A percentile compares a stretch with the other conserved stretches of the same genome.
phyloP scores from a whole-genome alignment of 2,329 filamentous ascomycete genomes.

The Cryphonectria nitschkei region DNA sequence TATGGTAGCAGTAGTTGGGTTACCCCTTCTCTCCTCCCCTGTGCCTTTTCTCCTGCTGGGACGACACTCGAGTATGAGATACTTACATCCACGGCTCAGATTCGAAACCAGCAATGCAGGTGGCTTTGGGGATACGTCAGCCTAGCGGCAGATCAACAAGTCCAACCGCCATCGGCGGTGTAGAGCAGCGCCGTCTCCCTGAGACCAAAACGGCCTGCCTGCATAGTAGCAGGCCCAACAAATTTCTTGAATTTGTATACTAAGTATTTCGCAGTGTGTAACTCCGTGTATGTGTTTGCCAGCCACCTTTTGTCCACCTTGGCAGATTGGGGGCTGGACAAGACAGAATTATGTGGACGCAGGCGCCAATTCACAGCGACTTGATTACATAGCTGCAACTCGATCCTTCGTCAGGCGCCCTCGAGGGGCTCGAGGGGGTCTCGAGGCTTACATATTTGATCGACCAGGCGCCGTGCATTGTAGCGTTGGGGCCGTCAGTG shows the following conservation, averaged over 20 bases:
- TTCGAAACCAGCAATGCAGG: constrained; percentile 9
- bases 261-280: not conserved
- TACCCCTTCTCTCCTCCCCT: not conserved
- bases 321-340: not conserved
- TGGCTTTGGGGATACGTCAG: constrained; percentile 7
- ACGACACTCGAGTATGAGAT: not conserved
- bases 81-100: not conserved
- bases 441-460: not conserved
- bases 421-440: not conserved
- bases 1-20: not conserved
- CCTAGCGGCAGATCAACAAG: constrained; percentile 18
- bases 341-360: not conserved
- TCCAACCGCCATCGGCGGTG: constrained; percentile 28
- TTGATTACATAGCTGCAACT: not conserved
- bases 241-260: not conserved
- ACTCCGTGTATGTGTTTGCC: not conserved
- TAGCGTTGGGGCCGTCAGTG: constrained; percentile 6
- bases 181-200: constrained; percentile 7
- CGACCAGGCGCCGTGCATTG: constrained; percentile 4
- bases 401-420: not conserved
- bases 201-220: not conserved
- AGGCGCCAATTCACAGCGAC: not conserved
- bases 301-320: not conserved
- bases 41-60: not conserved
- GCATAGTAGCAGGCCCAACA: not conserved